Base-by-base conservation (phyloP, 257 asterid species). In the Solanum etuberosum region DNA sequence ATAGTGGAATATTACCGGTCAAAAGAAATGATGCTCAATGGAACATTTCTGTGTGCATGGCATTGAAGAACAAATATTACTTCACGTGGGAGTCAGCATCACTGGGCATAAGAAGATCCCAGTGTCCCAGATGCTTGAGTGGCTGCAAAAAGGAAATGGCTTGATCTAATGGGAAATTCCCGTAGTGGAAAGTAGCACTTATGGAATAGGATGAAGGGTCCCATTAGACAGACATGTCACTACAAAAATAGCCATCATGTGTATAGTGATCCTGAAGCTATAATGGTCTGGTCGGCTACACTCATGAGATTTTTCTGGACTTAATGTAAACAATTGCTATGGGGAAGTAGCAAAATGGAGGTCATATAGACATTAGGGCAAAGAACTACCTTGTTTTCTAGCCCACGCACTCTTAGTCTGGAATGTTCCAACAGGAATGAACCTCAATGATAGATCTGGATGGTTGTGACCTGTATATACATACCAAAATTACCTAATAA, bases 31-130 rank as follows among this genome's bases (percentile, higher is more conserved):
- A 77, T 40, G 63, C 40, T 25, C n/a, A 37, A 61, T 82, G 65
- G 54, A 88, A 72, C 59, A 25, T 72, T 73, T 73, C 16, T 71
- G 67, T 51, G 31, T 51, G 54, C 21, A 29, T 43, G 82, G 57
- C 40, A 51, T 68, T 54, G 32, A 51, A 57, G 74, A 34, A 32
- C 32, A 27, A 38, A 15, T 7, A 27, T 40, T 46, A 70, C 85
- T 85, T 87, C 89, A 88, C 72, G 88, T 90, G 94, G 37, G 87
- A 57, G 89, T 91, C 92, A 87, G 76, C 90, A 80, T 89, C 91
- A 86, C n/a, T 57, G 86, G 86, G 84, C 70, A 59, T 34, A 35
- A 38, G 43, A 63, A 63, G 38, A 23, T 77, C 84, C 88, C 80
- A 32, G 72, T 37, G 48, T 87, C 81, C 85, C 67, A 48, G 68